Base-by-base conservation (phyloP, 1,139 yeast species). In the Geotrichum carabidarum region DNA sequence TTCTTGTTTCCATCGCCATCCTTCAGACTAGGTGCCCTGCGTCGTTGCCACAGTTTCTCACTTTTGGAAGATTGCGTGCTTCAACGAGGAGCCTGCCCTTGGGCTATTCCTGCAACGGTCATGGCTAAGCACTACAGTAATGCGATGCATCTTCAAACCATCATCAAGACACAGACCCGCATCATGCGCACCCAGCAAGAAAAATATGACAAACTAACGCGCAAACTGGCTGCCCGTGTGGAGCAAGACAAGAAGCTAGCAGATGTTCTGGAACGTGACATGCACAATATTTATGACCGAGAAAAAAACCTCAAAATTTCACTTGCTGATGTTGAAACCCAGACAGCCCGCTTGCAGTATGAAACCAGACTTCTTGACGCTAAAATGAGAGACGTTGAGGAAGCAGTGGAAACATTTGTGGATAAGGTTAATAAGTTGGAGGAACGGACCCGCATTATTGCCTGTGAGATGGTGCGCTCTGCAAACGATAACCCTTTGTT, bases 381-480 rank as follows among this genome's bases (percentile, higher is more conserved):
- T 54, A 81, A 93, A 62, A 79, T 91, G 55, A 80, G 83, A 55
- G 98, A 93, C 65, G 83, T 90, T 30, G 95, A 88, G 61, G 89
- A 86, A 42, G 80, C 84, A 55, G 77, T 86, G 58, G 77, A 80
- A 53, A 69, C 75, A 31, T 78, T 79, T 75, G 71, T 76, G 64
- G 51, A 71, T 60, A 70, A 77, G 65, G 65, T 78, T 65, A 62
- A 69, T n/a, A 62, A 67, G 1, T 60, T 76, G 54, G 75, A 74
- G 57, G 59, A 64, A 18, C 63, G 68, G 2, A 53, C 61, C 35
- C 40, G 46, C n/a, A 50, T 36, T 8, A 18, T 45, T 35, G 49
- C 32, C 11, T 35, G 15, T 22, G 49, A 45, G 15, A 45, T 45
- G 49, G 42, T 45, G 11, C 35, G 36, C n/a, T 22, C 30, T 27